phyloP scores from a whole-genome alignment of 2,329 filamentous ascomycete genomes.

The Colletotrichum zoysiae region DNA sequence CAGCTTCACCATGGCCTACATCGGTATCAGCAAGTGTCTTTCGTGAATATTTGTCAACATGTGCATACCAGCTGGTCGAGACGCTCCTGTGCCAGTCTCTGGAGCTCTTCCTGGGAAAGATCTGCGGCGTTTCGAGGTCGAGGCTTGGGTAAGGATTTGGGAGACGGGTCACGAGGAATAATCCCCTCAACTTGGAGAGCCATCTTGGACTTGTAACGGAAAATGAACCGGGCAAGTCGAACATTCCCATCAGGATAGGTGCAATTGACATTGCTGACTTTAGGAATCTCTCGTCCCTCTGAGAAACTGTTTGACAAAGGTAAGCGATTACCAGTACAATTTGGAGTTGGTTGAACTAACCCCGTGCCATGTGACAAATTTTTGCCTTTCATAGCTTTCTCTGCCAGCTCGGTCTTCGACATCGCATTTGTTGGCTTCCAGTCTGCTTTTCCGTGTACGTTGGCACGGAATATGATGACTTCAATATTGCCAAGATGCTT shows the following conservation, averaged over 20 bases:
- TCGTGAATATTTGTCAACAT: accelerated
- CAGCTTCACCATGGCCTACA: not conserved
- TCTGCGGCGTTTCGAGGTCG: not conserved
- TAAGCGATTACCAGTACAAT: not conserved
- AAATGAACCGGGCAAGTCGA: slow-evolving; percentile 1
- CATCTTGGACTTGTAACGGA: slow-evolving; percentile 7
- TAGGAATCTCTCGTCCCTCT: not conserved
- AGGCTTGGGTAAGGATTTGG: not conserved
- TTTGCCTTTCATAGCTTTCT: slow-evolving; percentile 22
- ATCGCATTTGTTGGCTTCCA: accelerated
- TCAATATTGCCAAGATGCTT: slow-evolving; percentile 16
- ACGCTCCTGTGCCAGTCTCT: slow-evolving; percentile 8
- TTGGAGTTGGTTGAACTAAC: not conserved
- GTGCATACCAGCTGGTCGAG: not conserved
- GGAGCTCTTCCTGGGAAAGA: not conserved
- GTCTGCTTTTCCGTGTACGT: too few species aligned
- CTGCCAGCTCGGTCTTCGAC: not conserved
- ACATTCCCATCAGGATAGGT: not conserved
- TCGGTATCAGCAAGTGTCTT: not conserved
- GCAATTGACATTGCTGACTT: too few species aligned
- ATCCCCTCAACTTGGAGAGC: slow-evolving; percentile 15
- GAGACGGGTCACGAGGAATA: slow-evolving; percentile 1
- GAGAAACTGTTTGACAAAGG: not conserved
- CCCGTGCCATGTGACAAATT: not conserved
- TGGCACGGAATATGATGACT: not conserved